Evolutionary conservation across 2,329 filamentous ascomycete species (phyloP), one percentile per base, ranked within the genome.

Genomic region (Aspergillus tamarii): DNA sequence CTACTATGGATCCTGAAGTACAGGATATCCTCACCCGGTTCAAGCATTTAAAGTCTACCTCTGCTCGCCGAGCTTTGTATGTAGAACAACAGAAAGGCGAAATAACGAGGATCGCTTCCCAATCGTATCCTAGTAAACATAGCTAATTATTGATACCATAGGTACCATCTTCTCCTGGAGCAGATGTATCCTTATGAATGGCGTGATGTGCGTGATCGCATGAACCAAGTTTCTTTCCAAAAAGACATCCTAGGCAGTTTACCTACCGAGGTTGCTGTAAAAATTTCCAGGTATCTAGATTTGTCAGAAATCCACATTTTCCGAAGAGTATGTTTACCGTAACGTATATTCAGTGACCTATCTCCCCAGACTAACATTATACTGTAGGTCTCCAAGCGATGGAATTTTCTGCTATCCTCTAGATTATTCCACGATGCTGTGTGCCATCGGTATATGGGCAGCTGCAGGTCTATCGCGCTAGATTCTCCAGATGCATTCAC

Each of bases 241-340:
- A 69, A 66, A 39, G 78, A 80, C 63, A 69, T 80, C n/a, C 43
- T 80, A 3, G 71, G 68, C 16, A 64, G 64, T 1, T 58, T 78
- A 28, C 78, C 77, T 4, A 16, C 72, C 7, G 78, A 80, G 63
- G 60, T 80, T n/a, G 69, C 71, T 4, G 64, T 68, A 11, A 66
- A 72, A 32, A 62, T 80, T 26, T 65, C 68, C 9, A 57, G 69
- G 26, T 66, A 74, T 59, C 54, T 79, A 16, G 57, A 69, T 32
- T 59, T 76, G 4, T 52, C 57, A 6, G 76, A 80, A 28, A 19
- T 76, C 34, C 53, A 78, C 56, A 23, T 66, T 11, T 66, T 76
- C 26, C 71, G 72, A 55, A 71, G 69, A 58, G 77, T 77, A 75
- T 50, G 64, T 48, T 34, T 21, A 19, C 43, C 45, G 30, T 26